Base-by-base conservation (phyloP, 495 filamentous ascomycete genomes). In the Penicillium subrubescens region DNA sequence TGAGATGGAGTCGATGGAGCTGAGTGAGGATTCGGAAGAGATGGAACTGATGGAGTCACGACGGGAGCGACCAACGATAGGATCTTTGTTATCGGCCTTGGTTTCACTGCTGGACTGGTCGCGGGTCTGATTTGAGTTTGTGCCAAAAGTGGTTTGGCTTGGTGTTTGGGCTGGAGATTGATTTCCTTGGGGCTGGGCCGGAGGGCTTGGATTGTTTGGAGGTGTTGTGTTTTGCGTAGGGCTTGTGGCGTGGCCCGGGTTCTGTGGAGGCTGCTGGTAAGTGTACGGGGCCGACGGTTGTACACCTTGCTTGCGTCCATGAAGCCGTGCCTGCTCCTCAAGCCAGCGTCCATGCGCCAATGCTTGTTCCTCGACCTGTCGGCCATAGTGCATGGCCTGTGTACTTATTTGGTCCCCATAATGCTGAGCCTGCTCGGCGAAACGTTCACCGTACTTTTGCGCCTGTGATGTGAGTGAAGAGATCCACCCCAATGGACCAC, bases 371-470 rank as follows among this genome's bases (percentile, higher is more conserved):
- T 82, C 80, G 0, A 81, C 76, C 52, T 77, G 73, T 46, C 75
- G 66, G 29, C 78, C 73, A 58, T 81, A 81, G 29, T 78, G 65
- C 52, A 76, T 70, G n/a, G 78, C 79, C 31, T 80, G 77, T 3
- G 75, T 71, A 55, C 71, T 77, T 27, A 81, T 75, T 59, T 78
- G 75, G 57, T 80, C 77, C 5, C 78, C 78, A 56, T 82, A 82
- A 27, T 76, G 72, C 55, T 76, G 70, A 0, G 78, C 79, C 53
- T 80, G 78, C 51, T 79, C 77, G 17, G 67, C 70, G 33, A 82
- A 77, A 5, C 75, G 78, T 50, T 81, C 80, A 4, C 78, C 80
- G 52, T 82, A 82, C 39, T 79, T 77, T 60, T 82, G 80, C 11
- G 79, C 80, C 51, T 78, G 73, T 3, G 72, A 66, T 48, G 75